phyloP scores from a whole-genome alignment of 768 basidiomycete genomes.

The Podaxis carcinomalis region DNA sequence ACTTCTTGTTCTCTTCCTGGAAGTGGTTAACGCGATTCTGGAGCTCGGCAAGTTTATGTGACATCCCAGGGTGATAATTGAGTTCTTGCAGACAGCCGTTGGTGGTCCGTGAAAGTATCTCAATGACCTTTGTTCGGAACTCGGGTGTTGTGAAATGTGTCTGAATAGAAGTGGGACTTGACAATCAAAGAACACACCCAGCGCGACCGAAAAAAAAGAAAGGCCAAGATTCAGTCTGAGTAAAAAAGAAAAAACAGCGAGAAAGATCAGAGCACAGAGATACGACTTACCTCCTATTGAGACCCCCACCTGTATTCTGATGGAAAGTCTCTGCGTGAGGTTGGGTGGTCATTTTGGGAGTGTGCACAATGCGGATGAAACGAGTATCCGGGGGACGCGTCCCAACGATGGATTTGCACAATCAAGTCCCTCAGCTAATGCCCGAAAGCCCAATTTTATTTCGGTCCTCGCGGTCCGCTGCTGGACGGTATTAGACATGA shows the following conservation, averaged over 20 bases:
- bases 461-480: background rate
- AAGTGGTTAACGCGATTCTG: slow-evolving; percentile 26
- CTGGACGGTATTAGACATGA: background rate
- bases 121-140: slow-evolving; percentile 32
- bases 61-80: slow-evolving; percentile 41
- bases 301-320: background rate
- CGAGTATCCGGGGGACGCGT: background rate
- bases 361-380: background rate
- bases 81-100: slow-evolving; percentile 44
- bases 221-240: background rate
- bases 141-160: background rate
- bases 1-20: slow-evolving; percentile 33
- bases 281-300: background rate
- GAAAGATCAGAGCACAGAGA: background rate
- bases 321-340: background rate
- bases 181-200: background rate
- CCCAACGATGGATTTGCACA: background rate
- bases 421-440: background rate
- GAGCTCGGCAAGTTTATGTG: slow-evolving; percentile 30
- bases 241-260: background rate
- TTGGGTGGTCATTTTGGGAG: background rate
- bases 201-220: background rate
- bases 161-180: background rate
- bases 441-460: background rate
- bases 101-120: slow-evolving; percentile 39